phyloP scores from a whole-genome alignment of 306 rosid genomes.

The Prunus armeniaca region DNA sequence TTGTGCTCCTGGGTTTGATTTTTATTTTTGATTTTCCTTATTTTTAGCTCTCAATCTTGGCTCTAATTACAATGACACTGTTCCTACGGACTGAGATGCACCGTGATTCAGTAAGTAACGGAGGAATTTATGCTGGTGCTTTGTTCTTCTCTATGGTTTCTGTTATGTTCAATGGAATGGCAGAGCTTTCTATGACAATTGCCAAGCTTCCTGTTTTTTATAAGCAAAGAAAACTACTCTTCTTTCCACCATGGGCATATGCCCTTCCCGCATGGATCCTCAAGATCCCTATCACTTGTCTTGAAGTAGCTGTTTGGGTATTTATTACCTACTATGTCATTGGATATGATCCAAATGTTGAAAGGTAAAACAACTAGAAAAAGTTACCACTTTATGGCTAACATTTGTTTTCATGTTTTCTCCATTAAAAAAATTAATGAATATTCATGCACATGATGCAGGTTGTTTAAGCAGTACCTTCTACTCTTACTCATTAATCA shows the following conservation, averaged over 20 bases:
- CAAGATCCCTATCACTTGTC: conserved; percentile 43
- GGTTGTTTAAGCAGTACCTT: conserved; percentile 49
- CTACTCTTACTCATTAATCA: conserved; percentile 38
- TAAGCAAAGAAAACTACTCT: conserved; percentile 56
- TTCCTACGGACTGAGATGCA: conserved; percentile 48
- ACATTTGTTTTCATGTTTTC: background rate
- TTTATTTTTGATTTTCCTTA: background rate
- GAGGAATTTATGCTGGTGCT: conserved; percentile 50
- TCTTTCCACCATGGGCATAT: conserved; percentile 61
- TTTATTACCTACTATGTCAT: conserved; percentile 58
- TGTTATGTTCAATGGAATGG: conserved; percentile 53
- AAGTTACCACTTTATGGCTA: background rate
- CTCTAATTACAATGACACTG: conserved; percentile 40
- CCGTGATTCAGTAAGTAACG: conserved; percentile 35
- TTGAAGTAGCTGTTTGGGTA: conserved; percentile 57
- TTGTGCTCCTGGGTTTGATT: background rate
- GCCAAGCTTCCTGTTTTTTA: conserved; percentile 58
- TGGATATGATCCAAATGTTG: conserved; percentile 61
- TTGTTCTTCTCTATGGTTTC: conserved; percentile 44
- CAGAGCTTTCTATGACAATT: conserved; percentile 54
- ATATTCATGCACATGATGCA: conserved; percentile 19
- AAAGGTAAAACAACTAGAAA: conserved; percentile 23
- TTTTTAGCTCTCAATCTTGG: conserved; percentile 35
- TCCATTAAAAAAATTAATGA: background rate
- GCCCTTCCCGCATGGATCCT: conserved; percentile 64